Base-by-base conservation (phyloP, 1,284 basidiomycete species). In the Sparassis latifolia region DNA sequence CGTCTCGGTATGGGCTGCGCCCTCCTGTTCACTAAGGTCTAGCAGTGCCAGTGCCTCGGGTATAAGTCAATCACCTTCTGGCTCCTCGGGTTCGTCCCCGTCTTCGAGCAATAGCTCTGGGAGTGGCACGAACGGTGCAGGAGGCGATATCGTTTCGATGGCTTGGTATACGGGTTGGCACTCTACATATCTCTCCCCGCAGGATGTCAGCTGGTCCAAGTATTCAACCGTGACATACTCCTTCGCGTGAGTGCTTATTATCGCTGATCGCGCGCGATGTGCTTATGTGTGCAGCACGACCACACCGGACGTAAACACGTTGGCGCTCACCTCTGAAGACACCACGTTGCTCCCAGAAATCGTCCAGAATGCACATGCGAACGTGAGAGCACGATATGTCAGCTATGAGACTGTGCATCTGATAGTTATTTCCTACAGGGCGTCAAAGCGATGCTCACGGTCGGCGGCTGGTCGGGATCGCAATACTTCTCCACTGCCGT, bases 391-490 rank as follows among this genome's bases (percentile, higher is more conserved):
- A n/a, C 33, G 3, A 42, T 48, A 33, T 53, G 12, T 42, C 29
- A 42, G 39, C n/a, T 38, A 33, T 27, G 3, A 9, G 1, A 44
- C 48, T n/a, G 50, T 44, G 12, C 43, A 42, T 33, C 48, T 50
- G 27, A 43, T 44, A 49, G 42, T 50, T 32, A 38, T 50, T 37
- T 48, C 37, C 10, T 38, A 46, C 59, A 79, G 71, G 73, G 76
- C 52, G 88, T 92, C 41, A 76, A 79, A 54, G 88, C 93, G 12
- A 69, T 84, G 50, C 69, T 95, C 41, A 88, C 89, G 41, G 77
- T 97, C 43, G 93, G 93, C 49, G 93, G 93, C 39, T 96, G 92
- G 92, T 82, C 81, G 3, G 92, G 90, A 27, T 87, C 85, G 3
- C 65, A 66, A 44, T 88, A 73, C 73, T 97, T 90, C 70, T 95